Conservation (phyloP, 257 asterid species). For the Solanum bukasovii region DNA sequence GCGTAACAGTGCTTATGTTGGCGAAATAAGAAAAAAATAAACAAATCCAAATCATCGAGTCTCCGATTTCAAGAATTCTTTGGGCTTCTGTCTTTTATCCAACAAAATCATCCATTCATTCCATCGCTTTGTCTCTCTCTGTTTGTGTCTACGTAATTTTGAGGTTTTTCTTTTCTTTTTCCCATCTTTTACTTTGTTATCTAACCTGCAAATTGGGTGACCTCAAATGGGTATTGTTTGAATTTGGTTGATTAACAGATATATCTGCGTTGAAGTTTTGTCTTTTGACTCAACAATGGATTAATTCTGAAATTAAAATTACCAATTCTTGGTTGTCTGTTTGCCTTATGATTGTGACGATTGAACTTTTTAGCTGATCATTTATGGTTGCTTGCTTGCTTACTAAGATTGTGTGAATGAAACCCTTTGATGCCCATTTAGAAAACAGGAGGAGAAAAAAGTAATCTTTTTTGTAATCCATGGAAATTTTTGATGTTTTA, state of each 20-base stretch:
- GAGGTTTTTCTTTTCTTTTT: neutral
- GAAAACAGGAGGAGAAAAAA: neutral
- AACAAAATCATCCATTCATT: neutral
- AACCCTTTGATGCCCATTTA: neutral
- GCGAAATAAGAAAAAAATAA: neutral
- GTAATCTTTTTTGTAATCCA: neutral
- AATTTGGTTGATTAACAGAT: neutral
- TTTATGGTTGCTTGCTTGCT: neutral
- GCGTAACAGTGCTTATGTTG: neutral
- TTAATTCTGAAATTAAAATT: neutral
- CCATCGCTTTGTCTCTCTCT: neutral
- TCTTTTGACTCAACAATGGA: neutral
- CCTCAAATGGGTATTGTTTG: neutral
- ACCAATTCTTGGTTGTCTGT: neutral
- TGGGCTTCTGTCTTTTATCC: neutral
- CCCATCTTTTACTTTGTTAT: neutral
- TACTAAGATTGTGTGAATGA: neutral
- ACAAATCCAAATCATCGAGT: neutral
- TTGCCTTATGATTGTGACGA: neutral
- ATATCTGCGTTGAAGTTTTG: neutral
- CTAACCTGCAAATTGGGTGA: neutral
- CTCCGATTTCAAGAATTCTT: neutral
- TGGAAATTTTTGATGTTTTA: neutral
- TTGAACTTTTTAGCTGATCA: neutral
- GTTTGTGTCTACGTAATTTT: neutral